Base-by-base conservation (phyloP, 805 yeast species). In the Candida oleophila region DNA sequence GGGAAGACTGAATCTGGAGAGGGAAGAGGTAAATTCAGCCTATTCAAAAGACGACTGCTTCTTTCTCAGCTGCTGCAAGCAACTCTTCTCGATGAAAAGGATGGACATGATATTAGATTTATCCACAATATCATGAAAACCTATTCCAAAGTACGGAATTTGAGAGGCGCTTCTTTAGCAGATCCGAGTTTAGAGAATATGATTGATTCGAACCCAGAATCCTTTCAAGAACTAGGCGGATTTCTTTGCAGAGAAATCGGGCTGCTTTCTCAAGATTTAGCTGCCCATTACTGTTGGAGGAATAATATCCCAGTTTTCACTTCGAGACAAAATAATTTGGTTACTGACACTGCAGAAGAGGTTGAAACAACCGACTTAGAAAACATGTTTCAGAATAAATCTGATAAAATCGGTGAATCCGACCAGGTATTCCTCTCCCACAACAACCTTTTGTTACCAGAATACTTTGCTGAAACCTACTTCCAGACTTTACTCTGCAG, bases 401-500 rank as follows among this genome's bases (percentile, higher is more conserved):
- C 46, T 19, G 30, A 25, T 25, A 25, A 25, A 11, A 9, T 42
- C 9, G 5, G 37, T 3, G 25, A 45, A 4, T n/a, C 45, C 2
- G 74, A 69, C 48, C 59, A 53, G 18, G 68, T 64, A 1, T 48
- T 62, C 18, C 56, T 73, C 14, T 49, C 58, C 4, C 76, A 72
- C 54, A 56, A 68, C 43, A 71, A 71, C 48, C 7, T 57, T 22
- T 53, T 72, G 19, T 50, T 69, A 4, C 76, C 76, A 3, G 53
- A 61, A 19, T 73, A 56, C 48, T 57, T 62, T 38, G 72, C 76
- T 3, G 54, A 41, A 12, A 53, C 68, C 0, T 74, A 65, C 51
- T 59, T 56, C 41, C 76, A 74, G 46, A 64, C 76, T 0, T 52
- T 69, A 2, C 47, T 70, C 20, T 61, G 74, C 1, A 59, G 72